A percentile compares a stretch with the other conserved stretches of the same genome.
These are phyloP conservation scores for Penstemon davidsonii DNA, from an alignment of 257 asterid species.

Conservation along the genomic window DNA sequence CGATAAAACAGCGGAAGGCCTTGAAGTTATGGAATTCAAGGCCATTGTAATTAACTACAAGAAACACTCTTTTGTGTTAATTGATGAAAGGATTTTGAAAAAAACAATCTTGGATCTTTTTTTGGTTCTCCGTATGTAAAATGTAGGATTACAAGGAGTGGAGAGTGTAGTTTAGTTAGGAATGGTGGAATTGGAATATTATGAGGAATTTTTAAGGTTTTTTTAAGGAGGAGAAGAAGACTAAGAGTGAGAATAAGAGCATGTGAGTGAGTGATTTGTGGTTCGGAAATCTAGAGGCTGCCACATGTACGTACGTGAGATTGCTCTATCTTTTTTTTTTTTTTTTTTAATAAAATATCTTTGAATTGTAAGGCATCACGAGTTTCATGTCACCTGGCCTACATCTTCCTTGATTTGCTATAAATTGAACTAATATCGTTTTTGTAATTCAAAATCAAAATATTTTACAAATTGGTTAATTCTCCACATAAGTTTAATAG, in stretches of 20 bases:
- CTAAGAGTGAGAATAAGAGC: neutral
- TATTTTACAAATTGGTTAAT: no score
- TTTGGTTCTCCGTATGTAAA: neutral
- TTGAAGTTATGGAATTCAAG: conserved; percentile 39
- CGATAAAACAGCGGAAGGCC: conserved; percentile 33
- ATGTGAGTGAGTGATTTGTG: conserved; percentile 13
- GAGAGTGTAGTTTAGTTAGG: neutral
- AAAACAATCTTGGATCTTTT: neutral
- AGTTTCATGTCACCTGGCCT: no score
- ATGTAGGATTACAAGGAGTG: neutral
- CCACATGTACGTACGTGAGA: no score
- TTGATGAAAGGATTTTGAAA: neutral
- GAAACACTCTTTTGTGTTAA: neutral
- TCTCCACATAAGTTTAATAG: no score
- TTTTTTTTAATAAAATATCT: no score
- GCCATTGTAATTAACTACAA: conserved; percentile 31
- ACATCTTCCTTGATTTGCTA: no score
- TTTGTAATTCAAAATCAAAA: no score
- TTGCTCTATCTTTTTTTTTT: no score
- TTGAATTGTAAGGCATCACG: no score
- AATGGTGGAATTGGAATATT: neutral
- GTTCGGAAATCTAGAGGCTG: no score
- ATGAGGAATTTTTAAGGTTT: conserved; percentile 16
- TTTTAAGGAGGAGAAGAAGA: conserved; percentile 9
- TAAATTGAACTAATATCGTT: no score